Base-by-base conservation (phyloP, 2,329 filamentous ascomycete genomes). In the Penicillium capsulatum region DNA sequence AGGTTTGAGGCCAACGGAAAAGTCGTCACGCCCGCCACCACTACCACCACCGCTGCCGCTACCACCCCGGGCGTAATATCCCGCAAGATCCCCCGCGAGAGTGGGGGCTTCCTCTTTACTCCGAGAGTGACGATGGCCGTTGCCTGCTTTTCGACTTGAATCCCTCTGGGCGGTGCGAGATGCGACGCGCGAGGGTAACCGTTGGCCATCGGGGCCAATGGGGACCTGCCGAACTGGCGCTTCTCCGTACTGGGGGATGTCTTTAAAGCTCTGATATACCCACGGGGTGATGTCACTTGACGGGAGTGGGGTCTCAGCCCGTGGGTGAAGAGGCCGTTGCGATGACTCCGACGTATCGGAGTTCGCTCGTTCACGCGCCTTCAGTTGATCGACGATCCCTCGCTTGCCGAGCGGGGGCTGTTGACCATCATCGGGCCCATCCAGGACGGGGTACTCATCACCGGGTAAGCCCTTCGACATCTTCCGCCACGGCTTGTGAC, bases 271-370 rank as follows among this genome's bases (percentile, higher is more conserved):
- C 66, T 97, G 92, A 61, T 92, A 97, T 47, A 94, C 76, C 76
- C 95, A 98, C n/a, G 92, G 92, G 27, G 94, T 92, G 42, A 98
- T 89, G 66, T 97, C 91, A 58, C 87, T 92, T 9, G 86, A 87
- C 29, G 86, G 86, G 36, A 89, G 75, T 9, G 90, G 89, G n/a
- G 87, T 94, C 54, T 45, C 45, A 8, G 49, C 38, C 35, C 84
- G 78, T 33, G 90, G 87, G 51, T 87, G 77, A 17, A 85, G 89
- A 20, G 79, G 80, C 36, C 79, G 77, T 28, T 88, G 88, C 37
- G 90, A 94, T 31, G 75, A 76, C 48, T 90, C 66, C 38, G 65
- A 60, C 7, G 83, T 78, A 58, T 92, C 80, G 36, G 90, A 96
- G 63, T 87, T 84, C 64, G 91, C 90, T 57, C 89, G 81, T 59